A percentile compares a stretch with the other conserved stretches of the same genome.
phyloP scores from a whole-genome alignment of 768 basidiomycete species.

The Mycena chlorophos region DNA sequence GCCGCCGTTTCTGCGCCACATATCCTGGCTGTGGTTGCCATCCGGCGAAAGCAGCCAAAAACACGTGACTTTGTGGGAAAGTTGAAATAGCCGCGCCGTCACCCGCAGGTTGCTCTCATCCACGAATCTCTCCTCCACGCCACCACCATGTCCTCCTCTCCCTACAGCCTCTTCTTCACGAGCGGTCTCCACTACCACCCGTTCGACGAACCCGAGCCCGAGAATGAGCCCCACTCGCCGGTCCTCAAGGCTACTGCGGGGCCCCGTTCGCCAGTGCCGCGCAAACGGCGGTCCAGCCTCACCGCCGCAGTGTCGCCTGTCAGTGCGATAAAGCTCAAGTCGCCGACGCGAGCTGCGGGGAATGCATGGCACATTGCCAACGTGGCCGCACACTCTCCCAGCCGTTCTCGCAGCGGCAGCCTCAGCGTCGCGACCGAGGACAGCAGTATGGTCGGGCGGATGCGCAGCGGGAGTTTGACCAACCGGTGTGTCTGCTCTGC shows the following conservation, averaged over 20 bases:
- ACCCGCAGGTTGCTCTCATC: no score
- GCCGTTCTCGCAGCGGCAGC: constrained; percentile 39
- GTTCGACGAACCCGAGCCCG: constrained; percentile 6
- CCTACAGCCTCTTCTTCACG: constrained; percentile 15
- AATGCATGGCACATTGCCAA: constrained; percentile 36
- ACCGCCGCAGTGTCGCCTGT: constrained; percentile 42
- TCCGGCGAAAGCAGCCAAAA: no score
- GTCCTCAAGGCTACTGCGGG: constrained; percentile 8
- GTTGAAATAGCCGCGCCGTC: no score
- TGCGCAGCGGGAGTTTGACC: constrained; percentile 41
- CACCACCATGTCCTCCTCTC: no score
- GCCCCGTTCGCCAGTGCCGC: constrained; percentile 32
- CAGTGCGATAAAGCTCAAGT: constrained; percentile 37
- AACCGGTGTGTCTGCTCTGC: constrained; percentile 9
- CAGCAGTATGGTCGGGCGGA: constrained; percentile 37
- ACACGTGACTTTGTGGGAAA: no score
- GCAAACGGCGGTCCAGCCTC: constrained; percentile 49
- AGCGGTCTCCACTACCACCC: constrained; percentile 8
- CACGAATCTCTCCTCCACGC: no score
- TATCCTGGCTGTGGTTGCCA: no score
- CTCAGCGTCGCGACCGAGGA: constrained; percentile 30
- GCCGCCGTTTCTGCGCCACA: no score
- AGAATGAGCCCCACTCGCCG: constrained; percentile 5
- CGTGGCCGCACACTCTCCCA: constrained; percentile 32
- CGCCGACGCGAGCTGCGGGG: constrained; percentile 40